These are phyloP conservation scores for Grifola frondosa DNA, from an alignment of 1,284 basidiomycete species.

Conservation along the genomic window DNA sequence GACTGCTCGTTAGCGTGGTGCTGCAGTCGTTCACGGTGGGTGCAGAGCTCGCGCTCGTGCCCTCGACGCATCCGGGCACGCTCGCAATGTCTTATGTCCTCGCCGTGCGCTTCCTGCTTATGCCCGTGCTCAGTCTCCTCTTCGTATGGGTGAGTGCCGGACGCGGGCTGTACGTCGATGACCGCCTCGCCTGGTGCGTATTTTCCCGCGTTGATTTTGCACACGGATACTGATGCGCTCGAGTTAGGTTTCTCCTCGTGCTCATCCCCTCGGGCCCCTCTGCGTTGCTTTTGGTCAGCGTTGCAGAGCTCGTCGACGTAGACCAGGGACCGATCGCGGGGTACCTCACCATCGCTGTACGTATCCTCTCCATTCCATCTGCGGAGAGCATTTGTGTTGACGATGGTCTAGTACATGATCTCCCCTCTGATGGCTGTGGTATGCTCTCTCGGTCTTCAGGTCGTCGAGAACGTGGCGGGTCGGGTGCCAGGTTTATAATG, in stretches of 20 bases:
- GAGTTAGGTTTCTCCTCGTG: conserved; percentile 31
- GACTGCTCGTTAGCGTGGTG: conserved; percentile 20
- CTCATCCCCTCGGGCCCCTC: conserved; percentile 32
- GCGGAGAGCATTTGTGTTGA: not conserved
- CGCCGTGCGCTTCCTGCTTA: conserved; percentile 29
- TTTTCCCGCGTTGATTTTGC: not conserved
- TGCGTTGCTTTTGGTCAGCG: conserved; percentile 33
- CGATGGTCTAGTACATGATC: conserved; percentile 25
- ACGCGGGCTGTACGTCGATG: conserved; percentile 29
- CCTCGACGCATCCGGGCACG: conserved; percentile 22
- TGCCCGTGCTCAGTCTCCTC: conserved; percentile 29
- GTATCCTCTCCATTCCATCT: conserved; percentile 3
- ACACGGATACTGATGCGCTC: not conserved
- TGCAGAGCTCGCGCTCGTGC: conserved; percentile 30
- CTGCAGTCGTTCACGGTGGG: conserved; percentile 34
- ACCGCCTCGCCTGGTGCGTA: conserved; percentile 33
- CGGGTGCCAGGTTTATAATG: conserved; percentile 4
- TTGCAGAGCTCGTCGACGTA: conserved; percentile 31
- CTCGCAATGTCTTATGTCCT: conserved; percentile 26
- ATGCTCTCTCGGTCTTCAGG: conserved; percentile 27
- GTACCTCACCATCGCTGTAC: conserved; percentile 31
- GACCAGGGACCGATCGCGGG: conserved; percentile 33
- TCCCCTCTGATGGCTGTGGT: conserved; percentile 33
- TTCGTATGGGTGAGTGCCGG: conserved; percentile 32
- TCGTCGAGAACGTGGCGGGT: conserved; percentile 19